Percentiles rank a stretch among this genome's conserved stretches.
Conservation (phyloP, 2,329 filamentous ascomycete genomes). For the Phyllosticta capitalensis region DNA sequence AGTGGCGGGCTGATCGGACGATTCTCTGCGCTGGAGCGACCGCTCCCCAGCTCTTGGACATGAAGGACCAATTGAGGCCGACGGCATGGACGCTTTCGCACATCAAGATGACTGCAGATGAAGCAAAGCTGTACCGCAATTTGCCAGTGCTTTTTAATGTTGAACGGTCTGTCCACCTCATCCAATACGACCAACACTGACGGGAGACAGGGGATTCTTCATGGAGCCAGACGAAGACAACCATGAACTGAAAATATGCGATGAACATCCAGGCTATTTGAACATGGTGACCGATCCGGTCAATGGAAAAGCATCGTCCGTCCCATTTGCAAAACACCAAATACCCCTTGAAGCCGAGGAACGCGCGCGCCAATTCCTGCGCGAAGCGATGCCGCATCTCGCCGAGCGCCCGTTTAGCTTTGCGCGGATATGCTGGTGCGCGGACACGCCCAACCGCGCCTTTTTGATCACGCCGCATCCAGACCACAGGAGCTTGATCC, state of each 20-base stretch:
- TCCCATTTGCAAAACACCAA: conserved; percentile 37
- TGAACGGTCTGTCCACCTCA: conserved; percentile 18
- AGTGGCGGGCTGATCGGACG: conserved; percentile 34
- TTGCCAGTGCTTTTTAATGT: conserved; percentile 42
- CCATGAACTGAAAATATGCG: conserved; percentile 41
- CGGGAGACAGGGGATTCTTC: conserved; percentile 34
- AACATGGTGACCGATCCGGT: conserved; percentile 30
- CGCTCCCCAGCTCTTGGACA: conserved; percentile 39
- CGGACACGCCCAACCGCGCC: conserved; percentile 45
- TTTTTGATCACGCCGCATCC: conserved; percentile 46
- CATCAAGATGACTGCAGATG: conserved; percentile 38
- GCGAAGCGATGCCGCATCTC: conserved; percentile 45
- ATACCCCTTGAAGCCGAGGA: conserved; percentile 40
- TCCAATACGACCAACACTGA: neutral
- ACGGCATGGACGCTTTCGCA: conserved; percentile 47
- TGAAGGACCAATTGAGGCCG: conserved; percentile 43
- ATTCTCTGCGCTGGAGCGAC: conserved; percentile 43
- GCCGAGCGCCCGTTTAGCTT: conserved; percentile 40
- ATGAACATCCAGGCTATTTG: conserved; percentile 49
- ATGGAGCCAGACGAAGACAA: conserved; percentile 40
- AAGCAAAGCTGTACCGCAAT: conserved; percentile 36
- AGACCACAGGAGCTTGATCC: conserved; percentile 31
- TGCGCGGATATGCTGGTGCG: conserved; percentile 48
- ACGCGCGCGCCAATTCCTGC: conserved; percentile 40
- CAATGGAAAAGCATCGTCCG: conserved; percentile 17